Evolutionary conservation across 2,329 filamentous ascomycete genomes (phyloP), one percentile per base, ranked within the genome.

Genomic region (Pseudopyrenochaeta lycopersici): DNA sequence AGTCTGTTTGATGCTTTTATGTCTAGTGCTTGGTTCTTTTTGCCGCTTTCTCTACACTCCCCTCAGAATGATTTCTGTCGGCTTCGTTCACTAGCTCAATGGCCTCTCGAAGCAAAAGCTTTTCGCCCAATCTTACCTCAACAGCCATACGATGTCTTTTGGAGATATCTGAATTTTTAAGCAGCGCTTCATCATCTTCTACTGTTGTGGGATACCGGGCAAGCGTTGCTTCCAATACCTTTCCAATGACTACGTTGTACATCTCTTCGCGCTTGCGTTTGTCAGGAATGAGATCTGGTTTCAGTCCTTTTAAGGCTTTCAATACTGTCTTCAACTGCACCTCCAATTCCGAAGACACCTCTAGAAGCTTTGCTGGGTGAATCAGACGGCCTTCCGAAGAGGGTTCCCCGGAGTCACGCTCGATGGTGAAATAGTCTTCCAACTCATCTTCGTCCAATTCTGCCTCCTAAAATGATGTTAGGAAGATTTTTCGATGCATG

Each of bases 351-450:
- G 53, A 46, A 1, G 55, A 58, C 1, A 64, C 38, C 2, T 64
- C 64, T 14, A 29, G 44, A 12, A 65, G 46, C 20, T 53, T 46
- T 2, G 59, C 42, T 9, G 38, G 12, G 14, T 63, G 43, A 2
- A 52, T 31, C 1, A 67, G 54, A 1, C 46, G 59, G 1, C 64
- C 64, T 47, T 67, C 49, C 5, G 58, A 54, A 11, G 59, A 51
- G 3, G 64, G 64, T 17, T 63, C 64, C 9, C 64, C 64, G 1
- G 64, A 61, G 32, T 67, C 63, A 18, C 64, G 64, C 42, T 67
- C 64, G 18, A 67, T 48, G 6, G 66, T 43, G 35, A 64, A 64
- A 18, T 54, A 57, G 1, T 66, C 63, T 27, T 62, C 59, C 0
- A 63, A 20, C n/a, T 63, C 57, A 2, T 60, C 56, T 15, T 50